Evolutionary conservation across 2,329 filamentous ascomycete species (phyloP).

Genomic region (Pseudonectria foliicola): DNA sequence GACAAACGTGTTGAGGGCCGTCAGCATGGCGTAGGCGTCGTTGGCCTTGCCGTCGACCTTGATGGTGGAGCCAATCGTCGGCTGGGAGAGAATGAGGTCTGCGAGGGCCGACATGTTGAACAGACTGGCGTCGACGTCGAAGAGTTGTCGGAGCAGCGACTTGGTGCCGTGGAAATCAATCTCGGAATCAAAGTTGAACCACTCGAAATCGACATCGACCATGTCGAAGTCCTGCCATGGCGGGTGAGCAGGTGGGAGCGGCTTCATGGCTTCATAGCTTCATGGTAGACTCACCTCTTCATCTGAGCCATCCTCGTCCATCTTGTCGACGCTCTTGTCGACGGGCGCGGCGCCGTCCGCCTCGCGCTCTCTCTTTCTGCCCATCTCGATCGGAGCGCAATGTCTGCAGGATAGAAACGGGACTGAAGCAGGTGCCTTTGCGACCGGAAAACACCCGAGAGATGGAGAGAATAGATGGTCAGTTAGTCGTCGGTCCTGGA

Average conservation of each 20-base stretch:
- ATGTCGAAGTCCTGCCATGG: conserved; percentile 70
- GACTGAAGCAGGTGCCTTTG: not conserved
- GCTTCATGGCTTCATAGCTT: conserved; percentile 1
- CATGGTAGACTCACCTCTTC: conserved; percentile 39
- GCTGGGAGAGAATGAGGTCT: conserved; percentile 81
- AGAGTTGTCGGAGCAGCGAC: conserved; percentile 78
- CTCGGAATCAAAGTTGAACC: conserved; percentile 88
- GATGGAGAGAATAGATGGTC: too few relatives aligned
- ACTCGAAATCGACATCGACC: conserved; percentile 95
- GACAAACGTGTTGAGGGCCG: conserved; percentile 73
- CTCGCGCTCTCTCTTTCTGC: conserved; percentile 45
- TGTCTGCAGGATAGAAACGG: not conserved
- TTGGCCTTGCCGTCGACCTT: conserved; percentile 94
- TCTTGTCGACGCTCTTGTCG: conserved; percentile 39
- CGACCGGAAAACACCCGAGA: not conserved
- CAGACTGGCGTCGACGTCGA: conserved; percentile 78
- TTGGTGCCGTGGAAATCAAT: conserved; percentile 96
- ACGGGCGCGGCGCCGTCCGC: conserved; percentile 32
- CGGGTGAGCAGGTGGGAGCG: conserved; percentile 9
- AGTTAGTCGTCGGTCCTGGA: too few relatives aligned
- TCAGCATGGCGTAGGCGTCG: conserved; percentile 89
- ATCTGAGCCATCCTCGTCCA: conserved; percentile 46
- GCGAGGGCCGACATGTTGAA: conserved; percentile 84
- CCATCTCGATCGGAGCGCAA: conserved; percentile 28
- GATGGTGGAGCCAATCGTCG: conserved; percentile 84